Conservation (phyloP, 2,329 filamentous ascomycete genomes). For the Chaetomiaceae sp. region DNA sequence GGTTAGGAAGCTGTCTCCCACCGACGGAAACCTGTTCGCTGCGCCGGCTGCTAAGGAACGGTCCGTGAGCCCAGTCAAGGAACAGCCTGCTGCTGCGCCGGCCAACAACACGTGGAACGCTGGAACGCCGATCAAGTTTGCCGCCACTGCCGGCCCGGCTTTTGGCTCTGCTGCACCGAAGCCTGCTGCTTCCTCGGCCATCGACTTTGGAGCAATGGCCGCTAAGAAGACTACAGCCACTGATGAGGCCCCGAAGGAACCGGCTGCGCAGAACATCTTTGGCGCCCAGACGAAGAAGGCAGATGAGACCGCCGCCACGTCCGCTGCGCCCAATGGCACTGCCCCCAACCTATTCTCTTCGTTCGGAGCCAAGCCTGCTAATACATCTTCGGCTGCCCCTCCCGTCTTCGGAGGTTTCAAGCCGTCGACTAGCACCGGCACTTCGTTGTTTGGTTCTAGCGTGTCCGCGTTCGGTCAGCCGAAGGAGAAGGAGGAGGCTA, state of each 20-base stretch:
- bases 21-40: slow-evolving; percentile 27
- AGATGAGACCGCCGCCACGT: slow-evolving; percentile 10
- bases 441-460: slow-evolving; percentile 19
- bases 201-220: slow-evolving; percentile 20
- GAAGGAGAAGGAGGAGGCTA: slow-evolving; percentile 17
- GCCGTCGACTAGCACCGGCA: slow-evolving; percentile 10
- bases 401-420: slow-evolving; percentile 18
- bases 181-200: slow-evolving; percentile 23
- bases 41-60: slow-evolving; percentile 37
- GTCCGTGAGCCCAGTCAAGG: slow-evolving; percentile 43
- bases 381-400: slow-evolving; percentile 10
- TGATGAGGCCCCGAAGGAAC: slow-evolving; percentile 8
- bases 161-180: slow-evolving; percentile 35
- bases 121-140: slow-evolving; percentile 52
- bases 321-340: slow-evolving; percentile 16
- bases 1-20: slow-evolving; percentile 37
- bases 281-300: slow-evolving; percentile 16
- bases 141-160: slow-evolving; percentile 29
- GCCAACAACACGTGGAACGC: slow-evolving; percentile 46
- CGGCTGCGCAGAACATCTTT: slow-evolving; percentile 21
- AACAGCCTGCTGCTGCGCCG: slow-evolving; percentile 24
- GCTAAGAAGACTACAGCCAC: slow-evolving; percentile 21
- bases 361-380: slow-evolving; percentile 14
- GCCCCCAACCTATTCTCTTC: slow-evolving; percentile 11
- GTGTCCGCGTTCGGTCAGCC: slow-evolving; percentile 17